These are phyloP conservation scores for Rhodotorula mucilaginosa DNA, from an alignment of 1,284 basidiomycete species.

Conservation along the genomic window DNA sequence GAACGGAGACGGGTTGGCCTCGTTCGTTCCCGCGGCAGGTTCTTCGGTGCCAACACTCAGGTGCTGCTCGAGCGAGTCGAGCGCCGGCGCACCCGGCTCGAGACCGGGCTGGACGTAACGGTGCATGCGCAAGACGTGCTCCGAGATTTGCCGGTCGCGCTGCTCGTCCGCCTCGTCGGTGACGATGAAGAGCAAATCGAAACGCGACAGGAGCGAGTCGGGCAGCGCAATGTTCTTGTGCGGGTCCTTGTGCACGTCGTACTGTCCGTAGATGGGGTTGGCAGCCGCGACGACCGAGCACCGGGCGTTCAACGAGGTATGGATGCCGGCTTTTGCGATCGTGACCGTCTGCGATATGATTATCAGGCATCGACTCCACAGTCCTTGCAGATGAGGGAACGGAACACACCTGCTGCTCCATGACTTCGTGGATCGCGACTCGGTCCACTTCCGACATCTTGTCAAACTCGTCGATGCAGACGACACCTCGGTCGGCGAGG, in stretches of 20 bases:
- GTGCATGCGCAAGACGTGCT: conserved; percentile 97
- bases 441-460: conserved; percentile 99
- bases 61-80: conserved; percentile 83
- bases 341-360: conserved; percentile 69
- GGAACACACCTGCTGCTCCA: conserved; percentile 77
- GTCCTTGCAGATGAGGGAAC: no score
- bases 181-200: conserved; percentile 96
- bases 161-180: conserved; percentile 97
- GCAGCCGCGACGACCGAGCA: conserved; percentile 98
- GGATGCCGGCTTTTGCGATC: conserved; percentile 98
- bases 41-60: conserved; percentile 70
- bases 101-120: conserved; percentile 93
- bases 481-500: conserved; percentile 96
- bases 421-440: conserved; percentile 99
- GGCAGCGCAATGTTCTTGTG: conserved; percentile 98
- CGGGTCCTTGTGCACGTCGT: conserved; percentile 99
- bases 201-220: conserved; percentile 96
- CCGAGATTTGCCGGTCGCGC: conserved; percentile 89
- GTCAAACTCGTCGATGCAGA: conserved; percentile 99
- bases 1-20: conserved; percentile 68
- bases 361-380: no score
- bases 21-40: conserved; percentile 54
- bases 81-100: conserved; percentile 78
- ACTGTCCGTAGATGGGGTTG: conserved; percentile 98
- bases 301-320: conserved; percentile 94